Conservation (phyloP, 1,284 basidiomycete genomes). For the Moesziomyces aphidis region DNA sequence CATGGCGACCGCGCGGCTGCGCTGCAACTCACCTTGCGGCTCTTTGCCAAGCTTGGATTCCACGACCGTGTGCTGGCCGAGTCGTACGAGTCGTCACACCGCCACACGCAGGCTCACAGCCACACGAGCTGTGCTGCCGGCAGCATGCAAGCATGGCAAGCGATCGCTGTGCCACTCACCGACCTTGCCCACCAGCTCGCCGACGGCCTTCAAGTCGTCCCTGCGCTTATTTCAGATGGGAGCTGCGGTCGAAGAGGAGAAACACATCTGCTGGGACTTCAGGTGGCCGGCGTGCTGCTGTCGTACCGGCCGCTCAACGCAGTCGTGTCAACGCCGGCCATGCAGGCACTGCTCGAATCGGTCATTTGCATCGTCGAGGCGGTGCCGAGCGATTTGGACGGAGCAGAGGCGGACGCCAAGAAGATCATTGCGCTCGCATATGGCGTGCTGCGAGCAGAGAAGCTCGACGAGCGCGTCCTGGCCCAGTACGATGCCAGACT, state of each 20-base stretch:
- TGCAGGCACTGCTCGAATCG: slow-evolving; percentile 9
- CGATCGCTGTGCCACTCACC: slow-evolving; percentile 9
- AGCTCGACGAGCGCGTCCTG: slow-evolving; percentile 20
- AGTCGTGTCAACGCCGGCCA: neutral
- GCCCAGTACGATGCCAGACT: slow-evolving; percentile 26
- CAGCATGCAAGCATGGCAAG: neutral
- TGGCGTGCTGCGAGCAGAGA: slow-evolving; percentile 24
- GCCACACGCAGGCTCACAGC: slow-evolving; percentile 2
- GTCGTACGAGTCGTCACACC: neutral
- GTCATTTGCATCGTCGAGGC: slow-evolving; percentile 19
- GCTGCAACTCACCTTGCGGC: slow-evolving; percentile 29
- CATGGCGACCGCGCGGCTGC: slow-evolving; percentile 13
- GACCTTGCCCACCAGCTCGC: slow-evolving; percentile 5
- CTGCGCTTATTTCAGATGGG: no score
- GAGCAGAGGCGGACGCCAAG: neutral
- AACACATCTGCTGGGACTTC: slow-evolving; percentile 7
- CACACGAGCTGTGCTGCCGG: slow-evolving; percentile 18
- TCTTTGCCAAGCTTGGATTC: slow-evolving; percentile 24
- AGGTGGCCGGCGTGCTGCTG: slow-evolving; percentile 16
- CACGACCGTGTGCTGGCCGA: slow-evolving; percentile 2
- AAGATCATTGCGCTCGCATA: slow-evolving; percentile 13
- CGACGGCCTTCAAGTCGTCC: neutral
- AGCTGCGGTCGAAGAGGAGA: neutral
- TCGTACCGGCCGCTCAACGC: slow-evolving; percentile 10
- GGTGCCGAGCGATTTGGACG: neutral